A percentile compares a stretch with the other conserved stretches of the same genome.
Evolutionary conservation across 345 rosid genomes (phyloP).

Genomic region (Schrenkiella parvula): DNA sequence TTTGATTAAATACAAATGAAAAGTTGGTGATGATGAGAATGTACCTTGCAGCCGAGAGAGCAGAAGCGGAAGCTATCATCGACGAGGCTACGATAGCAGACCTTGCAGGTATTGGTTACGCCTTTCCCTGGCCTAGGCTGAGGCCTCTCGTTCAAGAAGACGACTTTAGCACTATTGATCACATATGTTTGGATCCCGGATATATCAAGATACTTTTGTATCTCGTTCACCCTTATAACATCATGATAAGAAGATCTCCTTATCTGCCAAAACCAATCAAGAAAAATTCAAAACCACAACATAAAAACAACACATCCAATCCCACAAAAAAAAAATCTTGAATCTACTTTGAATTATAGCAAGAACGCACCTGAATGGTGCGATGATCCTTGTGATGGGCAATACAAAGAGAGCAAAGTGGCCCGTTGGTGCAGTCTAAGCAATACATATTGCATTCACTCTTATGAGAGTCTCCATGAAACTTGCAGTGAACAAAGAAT

Average conservation of each 20-base stretch:
- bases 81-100: constrained; percentile 88
- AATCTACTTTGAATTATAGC: not conserved
- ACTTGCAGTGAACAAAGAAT: constrained; percentile 89
- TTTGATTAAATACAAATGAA: not conserved
- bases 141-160: constrained; percentile 93
- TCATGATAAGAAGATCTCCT: constrained; percentile 99
- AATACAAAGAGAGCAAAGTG: constrained; percentile 80
- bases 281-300: not conserved
- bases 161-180: constrained; percentile 94
- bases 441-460: constrained; percentile 98
- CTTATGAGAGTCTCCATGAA: constrained; percentile 81
- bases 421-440: constrained; percentile 80
- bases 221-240: constrained; percentile 92
- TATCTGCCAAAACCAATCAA: constrained; percentile 47
- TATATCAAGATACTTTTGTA: constrained; percentile 82
- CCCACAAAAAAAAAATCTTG: not conserved
- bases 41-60: constrained; percentile 99
- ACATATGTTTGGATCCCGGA: constrained; percentile 93
- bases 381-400: constrained; percentile 70
- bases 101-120: constrained; percentile 86
- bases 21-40: constrained; percentile 1
- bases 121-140: constrained; percentile 98
- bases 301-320: not conserved
- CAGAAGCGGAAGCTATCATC: constrained; percentile 96
- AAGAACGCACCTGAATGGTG: constrained; percentile 63